These are phyloP conservation scores for Apiotrichum veenhuisii DNA, from an alignment of 1,284 basidiomycete genomes.

Conservation along the genomic window DNA sequence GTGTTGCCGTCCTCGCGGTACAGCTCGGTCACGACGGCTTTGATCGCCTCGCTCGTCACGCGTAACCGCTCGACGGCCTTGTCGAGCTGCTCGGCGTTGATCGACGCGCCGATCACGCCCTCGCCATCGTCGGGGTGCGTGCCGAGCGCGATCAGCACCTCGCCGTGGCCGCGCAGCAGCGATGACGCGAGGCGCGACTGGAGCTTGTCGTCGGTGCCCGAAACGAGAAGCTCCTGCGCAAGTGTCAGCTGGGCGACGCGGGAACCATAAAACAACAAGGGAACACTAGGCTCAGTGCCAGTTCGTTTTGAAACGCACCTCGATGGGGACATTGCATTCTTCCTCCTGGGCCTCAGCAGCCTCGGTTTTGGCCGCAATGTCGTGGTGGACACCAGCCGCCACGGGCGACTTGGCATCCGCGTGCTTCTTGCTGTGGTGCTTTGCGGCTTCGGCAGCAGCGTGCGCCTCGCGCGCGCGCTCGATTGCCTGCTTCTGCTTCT, in stretches of 20 bases:
- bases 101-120: slow-evolving; percentile 6
- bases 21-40: slow-evolving; percentile 41
- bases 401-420: slow-evolving; percentile 1
- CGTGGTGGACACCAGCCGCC: no score
- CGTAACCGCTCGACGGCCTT: slow-evolving; percentile 27
- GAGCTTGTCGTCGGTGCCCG: slow-evolving; percentile 31
- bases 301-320: slow-evolving; percentile 26
- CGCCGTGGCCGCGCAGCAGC: slow-evolving; percentile 43
- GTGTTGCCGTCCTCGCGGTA: slow-evolving; percentile 23
- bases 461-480: slow-evolving; percentile 39
- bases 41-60: slow-evolving; percentile 23
- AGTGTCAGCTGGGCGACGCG: neutral
- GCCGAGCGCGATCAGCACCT: slow-evolving; percentile 41
- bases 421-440: slow-evolving; percentile 34
- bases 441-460: slow-evolving; percentile 39
- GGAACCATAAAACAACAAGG: neutral
- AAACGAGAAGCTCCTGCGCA: slow-evolving; percentile 31
- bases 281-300: neutral
- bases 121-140: slow-evolving; percentile 29
- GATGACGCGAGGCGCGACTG: slow-evolving; percentile 33
- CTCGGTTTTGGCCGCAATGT: neutral
- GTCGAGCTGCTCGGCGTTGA: slow-evolving; percentile 26
- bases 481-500: slow-evolving; percentile 39
- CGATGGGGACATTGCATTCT: slow-evolving; percentile 28
- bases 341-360: slow-evolving; percentile 25